Conservation (phyloP, 2,329 filamentous ascomycete genomes). For the Fusarium duplospermum region DNA sequence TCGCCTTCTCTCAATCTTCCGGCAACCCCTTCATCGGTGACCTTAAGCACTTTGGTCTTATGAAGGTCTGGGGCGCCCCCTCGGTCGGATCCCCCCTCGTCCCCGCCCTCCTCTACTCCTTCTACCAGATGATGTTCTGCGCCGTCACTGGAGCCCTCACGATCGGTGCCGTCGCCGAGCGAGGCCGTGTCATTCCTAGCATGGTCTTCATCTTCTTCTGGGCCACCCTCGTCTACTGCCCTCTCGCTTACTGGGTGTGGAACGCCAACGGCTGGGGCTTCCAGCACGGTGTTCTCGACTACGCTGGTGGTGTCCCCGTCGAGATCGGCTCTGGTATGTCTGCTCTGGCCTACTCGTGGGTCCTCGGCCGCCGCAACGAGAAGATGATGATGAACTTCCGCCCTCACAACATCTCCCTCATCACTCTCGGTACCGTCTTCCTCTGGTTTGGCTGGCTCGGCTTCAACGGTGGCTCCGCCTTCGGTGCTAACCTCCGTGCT, state of each 20-base stretch:
- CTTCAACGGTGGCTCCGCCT: slow-evolving; percentile 97
- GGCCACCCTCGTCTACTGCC: slow-evolving; percentile 98
- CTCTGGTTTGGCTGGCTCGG: slow-evolving; percentile 99
- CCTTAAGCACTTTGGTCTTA: slow-evolving; percentile 87
- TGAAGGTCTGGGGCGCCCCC: slow-evolving; percentile 84
- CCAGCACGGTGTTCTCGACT: slow-evolving; percentile 92
- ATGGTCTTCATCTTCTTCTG: slow-evolving; percentile 97
- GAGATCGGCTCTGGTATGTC: slow-evolving; percentile 96
- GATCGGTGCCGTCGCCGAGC: slow-evolving; percentile 91
- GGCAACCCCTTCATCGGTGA: slow-evolving; percentile 94
- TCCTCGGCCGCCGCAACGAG: slow-evolving; percentile 95
- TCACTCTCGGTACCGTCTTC: slow-evolving; percentile 93
- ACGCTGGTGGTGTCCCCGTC: slow-evolving; percentile 95
- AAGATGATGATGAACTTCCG: slow-evolving; percentile 99
- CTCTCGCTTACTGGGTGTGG: slow-evolving; percentile 96
- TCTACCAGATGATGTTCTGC: slow-evolving; percentile 99
- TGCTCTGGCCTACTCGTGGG: slow-evolving; percentile 93
- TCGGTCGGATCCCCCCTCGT: slow-evolving; percentile 90
- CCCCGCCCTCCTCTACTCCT: slow-evolving; percentile 90
- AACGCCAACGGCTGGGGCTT: slow-evolving; percentile 93
- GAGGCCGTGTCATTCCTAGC: slow-evolving; percentile 89
- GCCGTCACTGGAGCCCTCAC: slow-evolving; percentile 92
- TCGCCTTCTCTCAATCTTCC: slow-evolving; percentile 86
- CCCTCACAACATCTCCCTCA: slow-evolving; percentile 97
- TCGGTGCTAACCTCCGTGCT: slow-evolving; percentile 93